Evolutionary conservation across 352 stramenopile genomes (phyloP), one percentile per base, ranked within the genome.

Genomic region (Phytophthora rubi): DNA sequence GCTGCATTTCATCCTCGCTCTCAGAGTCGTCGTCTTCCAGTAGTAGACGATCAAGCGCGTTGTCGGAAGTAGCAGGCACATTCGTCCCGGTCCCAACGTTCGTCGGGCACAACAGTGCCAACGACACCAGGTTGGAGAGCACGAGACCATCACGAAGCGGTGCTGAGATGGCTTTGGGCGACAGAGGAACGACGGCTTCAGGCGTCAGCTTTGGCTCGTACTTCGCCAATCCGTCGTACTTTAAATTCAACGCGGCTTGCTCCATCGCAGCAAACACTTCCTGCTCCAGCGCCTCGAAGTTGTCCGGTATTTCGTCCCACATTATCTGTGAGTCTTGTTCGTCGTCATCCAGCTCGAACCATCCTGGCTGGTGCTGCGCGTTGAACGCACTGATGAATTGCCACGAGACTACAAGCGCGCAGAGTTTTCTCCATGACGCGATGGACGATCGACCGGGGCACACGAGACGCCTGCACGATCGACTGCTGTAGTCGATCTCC

Each of bases 271-370:
- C 7, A 45, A 73, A 76, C 16, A 73, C 64, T 21, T 60, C 21
- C 1, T 18, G 32, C 9, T 62, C 59, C 47, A 76, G 68, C 8
- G 68, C 69, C 33, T 73, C 64, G n/a, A 76, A 76, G 21, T 70
- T 65, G 23, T 65, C 28, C 0, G 69, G 69, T 10, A 76, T 18
- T 5, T 73, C 48, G 26, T 23, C 33, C 63, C 64, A 72, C 10
- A 42, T 51, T 0, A 72, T 54, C 15, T 23, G 33, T 3, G 33
- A 32, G n/a, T 76, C 64, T 55, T 61, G 44, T 30, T 73, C 56
- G 0, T 23, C 10, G 8, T 76, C 69, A 18, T 23, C 44, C 6
- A 76, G 52, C 18, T 70, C 59, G 55, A 76, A 76, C 69, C 69
- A 76, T n/a, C 69, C 69, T 16, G 69, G 64, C 4, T 62, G 45